These are phyloP conservation scores for Fusarium pilosicola DNA, from an alignment of 2,329 filamentous ascomycete species.

Conservation along the genomic window DNA sequence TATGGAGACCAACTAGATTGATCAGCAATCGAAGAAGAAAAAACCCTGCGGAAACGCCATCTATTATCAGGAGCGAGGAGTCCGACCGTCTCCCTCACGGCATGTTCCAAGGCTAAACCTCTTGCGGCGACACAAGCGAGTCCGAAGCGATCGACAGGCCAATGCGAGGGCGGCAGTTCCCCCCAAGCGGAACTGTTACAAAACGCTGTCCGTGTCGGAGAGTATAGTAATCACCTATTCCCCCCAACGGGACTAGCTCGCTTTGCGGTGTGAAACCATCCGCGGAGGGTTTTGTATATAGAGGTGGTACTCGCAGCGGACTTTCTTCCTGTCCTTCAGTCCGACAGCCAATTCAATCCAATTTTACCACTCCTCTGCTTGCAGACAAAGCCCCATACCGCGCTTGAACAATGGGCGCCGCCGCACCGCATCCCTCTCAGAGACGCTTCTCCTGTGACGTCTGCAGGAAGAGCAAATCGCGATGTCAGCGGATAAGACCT, in stretches of 20 bases:
- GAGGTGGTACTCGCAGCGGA: neutral
- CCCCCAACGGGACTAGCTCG: neutral
- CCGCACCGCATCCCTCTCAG: neutral
- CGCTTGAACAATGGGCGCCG: neutral
- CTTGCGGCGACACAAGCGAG: neutral
- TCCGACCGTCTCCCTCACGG: neutral
- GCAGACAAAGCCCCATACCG: neutral
- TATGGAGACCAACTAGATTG: accelerated
- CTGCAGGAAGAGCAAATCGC: neutral
- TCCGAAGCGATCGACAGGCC: neutral
- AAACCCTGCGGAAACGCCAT: neutral
- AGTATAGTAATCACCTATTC: neutral
- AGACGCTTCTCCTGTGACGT: neutral
- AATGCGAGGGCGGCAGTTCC: neutral
- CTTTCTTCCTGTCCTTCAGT: neutral
- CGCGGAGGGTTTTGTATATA: neutral
- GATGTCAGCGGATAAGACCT: neutral
- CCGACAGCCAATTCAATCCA: neutral
- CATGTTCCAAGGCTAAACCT: neutral
- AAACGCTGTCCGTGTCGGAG: neutral
- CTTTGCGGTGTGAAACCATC: accelerated
- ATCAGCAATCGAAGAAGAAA: neutral
- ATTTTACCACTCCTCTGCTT: neutral
- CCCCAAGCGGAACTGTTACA: neutral
- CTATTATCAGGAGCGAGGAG: neutral